Conservation (phyloP, 139 green algal genomes). For the Ostreobium quekettii region DNA sequence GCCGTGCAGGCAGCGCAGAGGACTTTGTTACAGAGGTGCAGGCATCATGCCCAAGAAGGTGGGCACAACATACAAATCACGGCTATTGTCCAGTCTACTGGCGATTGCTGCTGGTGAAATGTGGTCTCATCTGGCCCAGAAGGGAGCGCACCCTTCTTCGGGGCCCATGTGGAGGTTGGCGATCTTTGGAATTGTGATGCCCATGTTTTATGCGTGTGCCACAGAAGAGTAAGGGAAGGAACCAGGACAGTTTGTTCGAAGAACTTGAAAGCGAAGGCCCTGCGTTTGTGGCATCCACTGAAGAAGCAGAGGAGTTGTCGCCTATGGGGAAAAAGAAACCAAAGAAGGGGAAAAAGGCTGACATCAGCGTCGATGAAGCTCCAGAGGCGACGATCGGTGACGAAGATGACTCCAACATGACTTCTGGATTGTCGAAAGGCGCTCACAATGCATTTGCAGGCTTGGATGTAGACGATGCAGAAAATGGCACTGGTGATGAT, state of each 20-base stretch:
- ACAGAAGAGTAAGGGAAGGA: not conserved
- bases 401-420: not conserved
- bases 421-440: not conserved
- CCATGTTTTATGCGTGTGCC: no score
- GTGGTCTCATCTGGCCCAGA: no score
- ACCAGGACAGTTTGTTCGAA: not conserved
- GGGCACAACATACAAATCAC: no score
- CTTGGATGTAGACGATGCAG: constrained; percentile 10
- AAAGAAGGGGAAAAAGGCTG: constrained; percentile 17
- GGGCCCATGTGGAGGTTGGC: no score
- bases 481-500: not conserved
- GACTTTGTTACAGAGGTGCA: no score
- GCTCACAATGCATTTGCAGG: constrained; percentile 4
- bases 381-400: not conserved
- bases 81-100: no score
- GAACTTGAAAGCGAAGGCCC: not conserved
- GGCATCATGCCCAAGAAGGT: no score
- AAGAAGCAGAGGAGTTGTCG: not conserved
- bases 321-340: constrained; percentile 36
- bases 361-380: not conserved
- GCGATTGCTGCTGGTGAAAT: no score
- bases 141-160: no score
- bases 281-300: not conserved
- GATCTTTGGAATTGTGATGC: no score
- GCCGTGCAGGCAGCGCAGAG: no score